Evolutionary conservation across 2,329 filamentous ascomycete genomes (phyloP).

Genomic region (Escovopsis sp.): DNA sequence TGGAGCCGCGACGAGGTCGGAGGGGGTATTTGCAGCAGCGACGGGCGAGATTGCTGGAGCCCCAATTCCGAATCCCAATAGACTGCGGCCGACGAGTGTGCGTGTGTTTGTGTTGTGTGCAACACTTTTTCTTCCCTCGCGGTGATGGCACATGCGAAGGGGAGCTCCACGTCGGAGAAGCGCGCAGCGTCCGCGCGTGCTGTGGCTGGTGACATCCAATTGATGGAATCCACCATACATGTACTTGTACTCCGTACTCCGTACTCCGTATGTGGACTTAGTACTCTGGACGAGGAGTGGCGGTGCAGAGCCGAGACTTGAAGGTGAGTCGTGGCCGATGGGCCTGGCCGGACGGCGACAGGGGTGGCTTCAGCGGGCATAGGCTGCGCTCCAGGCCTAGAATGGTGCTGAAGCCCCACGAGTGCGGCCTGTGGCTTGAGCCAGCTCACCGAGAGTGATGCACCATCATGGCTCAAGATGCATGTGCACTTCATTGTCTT

Average conservation of each 20-base stretch:
- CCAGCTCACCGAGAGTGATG: too few species aligned
- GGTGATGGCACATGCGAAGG: conserved; percentile 2
- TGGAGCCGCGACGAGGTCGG: conserved; percentile 1
- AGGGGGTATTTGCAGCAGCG: background rate
- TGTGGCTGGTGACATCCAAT: conserved; percentile 5
- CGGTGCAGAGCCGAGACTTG: background rate
- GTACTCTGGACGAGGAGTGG: background rate
- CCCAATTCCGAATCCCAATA: conserved; percentile 2
- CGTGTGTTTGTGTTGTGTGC: too few species aligned
- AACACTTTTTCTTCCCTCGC: conserved; percentile 6
- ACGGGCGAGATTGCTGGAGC: conserved; percentile 2
- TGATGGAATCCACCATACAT: too few species aligned
- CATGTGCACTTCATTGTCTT: too few species aligned
- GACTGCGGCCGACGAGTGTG: background rate
- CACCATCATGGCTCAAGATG: too few species aligned
- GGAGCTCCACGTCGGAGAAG: conserved; percentile 2
- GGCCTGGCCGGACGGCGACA: too few species aligned
- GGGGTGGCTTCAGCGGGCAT: too few species aligned
- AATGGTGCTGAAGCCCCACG: too few species aligned
- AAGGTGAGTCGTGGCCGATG: background rate
- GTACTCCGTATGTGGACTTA: background rate
- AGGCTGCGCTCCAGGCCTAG: too few species aligned
- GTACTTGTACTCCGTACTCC: background rate
- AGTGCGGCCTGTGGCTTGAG: too few species aligned
- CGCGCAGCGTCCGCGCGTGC: conserved; percentile 4